Base-by-base conservation (phyloP, 2,329 filamentous ascomycete species). In the Thelonectria rubi region DNA sequence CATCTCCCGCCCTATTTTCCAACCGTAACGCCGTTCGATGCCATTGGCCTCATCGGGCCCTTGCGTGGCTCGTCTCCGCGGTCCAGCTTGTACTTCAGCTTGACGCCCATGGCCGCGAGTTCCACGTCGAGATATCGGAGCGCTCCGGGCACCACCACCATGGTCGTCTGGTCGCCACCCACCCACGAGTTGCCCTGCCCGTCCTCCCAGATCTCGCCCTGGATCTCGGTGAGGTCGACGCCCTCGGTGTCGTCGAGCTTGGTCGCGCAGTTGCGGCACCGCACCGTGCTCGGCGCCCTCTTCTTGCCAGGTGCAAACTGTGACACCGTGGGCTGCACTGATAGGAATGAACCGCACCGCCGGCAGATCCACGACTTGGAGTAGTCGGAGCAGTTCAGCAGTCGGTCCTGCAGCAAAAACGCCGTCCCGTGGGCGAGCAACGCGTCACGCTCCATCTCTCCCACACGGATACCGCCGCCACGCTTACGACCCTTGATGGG, bases 371-470 rank as follows among this genome's bases (percentile, higher is more conserved):
- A 97, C 1, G 93, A 90, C 65, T 90, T 89, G 26, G 90, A 88
- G 76, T 97, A 96, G 78, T 99, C 95, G 54, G 92, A 97, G 80
- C 95, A 99, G 82, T 99, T 98, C 82, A 99, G 89, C 62, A 99
- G 83, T 60, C 95, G 91, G 77, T 99, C 95, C 76, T 99, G 95
- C 6, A 99, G 86, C 62, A 99, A 79, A 82, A 97, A 98, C 3
- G 94, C 94, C 2, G 94, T 95, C 21, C 95, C 95, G 82, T 99
- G 95, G 5, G 95, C 95, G 59, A 99, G 86, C 20, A 99, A 84
- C 3, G 94, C 92, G 77, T 99, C 95, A 68, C 95, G 91, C 81
- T 99, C 95, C 95, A 99, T 99, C 79, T 99, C 95, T 79, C 95
- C 95, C 30, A 99, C 94, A 84, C 95, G 93, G 75, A 99, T 97